These are phyloP conservation scores for Rhodomyrtus tomentosa DNA, from an alignment of 345 rosid species.

Conservation along the genomic window DNA sequence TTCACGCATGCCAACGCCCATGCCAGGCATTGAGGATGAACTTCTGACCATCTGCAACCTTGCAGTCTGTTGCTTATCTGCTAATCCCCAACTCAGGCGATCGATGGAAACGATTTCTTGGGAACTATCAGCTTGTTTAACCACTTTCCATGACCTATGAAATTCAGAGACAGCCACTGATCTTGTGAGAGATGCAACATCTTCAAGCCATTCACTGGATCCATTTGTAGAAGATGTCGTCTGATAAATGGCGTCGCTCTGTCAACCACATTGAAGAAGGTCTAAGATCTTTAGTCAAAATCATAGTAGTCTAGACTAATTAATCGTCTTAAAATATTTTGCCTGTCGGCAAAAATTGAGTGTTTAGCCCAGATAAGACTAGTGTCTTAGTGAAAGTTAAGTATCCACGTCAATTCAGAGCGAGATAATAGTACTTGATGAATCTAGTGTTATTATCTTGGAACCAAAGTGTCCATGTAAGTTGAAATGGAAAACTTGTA, in stretches of 20 bases:
- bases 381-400: not conserved
- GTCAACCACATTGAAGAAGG: not conserved
- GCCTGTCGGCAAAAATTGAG: not conserved
- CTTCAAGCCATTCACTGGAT: not conserved
- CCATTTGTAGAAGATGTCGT: not conserved
- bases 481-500: not conserved
- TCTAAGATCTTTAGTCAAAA: not conserved
- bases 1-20: not conserved
- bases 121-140: not conserved
- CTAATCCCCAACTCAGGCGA: conserved; percentile 10
- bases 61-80: not conserved
- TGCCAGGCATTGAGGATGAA: not conserved
- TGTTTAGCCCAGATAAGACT: not conserved
- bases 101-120: not conserved
- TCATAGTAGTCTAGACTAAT: not conserved
- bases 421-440: not conserved
- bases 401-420: not conserved
- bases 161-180: not conserved
- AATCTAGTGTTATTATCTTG: not conserved
- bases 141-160: not conserved
- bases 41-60: not conserved
- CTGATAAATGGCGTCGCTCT: not conserved
- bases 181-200: not conserved
- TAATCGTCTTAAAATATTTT: not conserved
- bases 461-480: not conserved